Conservation (phyloP, 2,329 filamentous ascomycete species). For the Whalleya microplaca region DNA sequence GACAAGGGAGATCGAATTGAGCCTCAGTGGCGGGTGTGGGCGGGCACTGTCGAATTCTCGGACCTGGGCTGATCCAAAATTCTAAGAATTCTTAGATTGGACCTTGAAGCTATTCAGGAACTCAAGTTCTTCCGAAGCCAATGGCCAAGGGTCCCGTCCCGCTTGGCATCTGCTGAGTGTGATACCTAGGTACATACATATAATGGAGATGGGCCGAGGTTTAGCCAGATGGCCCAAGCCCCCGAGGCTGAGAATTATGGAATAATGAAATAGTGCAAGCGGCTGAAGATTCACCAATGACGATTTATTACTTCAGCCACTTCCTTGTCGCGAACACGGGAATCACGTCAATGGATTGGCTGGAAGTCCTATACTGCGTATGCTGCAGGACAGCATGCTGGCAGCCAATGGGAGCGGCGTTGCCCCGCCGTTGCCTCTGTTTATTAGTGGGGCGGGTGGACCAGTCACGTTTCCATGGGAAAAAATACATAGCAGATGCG, state of each 20-base stretch:
- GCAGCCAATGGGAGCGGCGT: slow-evolving; percentile 52
- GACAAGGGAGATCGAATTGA: slow-evolving; percentile 7
- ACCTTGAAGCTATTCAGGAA: slow-evolving; percentile 33
- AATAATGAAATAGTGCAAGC: not conserved
- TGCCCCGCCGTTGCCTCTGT: slow-evolving; percentile 62
- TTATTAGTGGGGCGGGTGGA: slow-evolving; percentile 43
- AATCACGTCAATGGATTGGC: slow-evolving; percentile 38
- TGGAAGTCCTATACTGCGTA: slow-evolving; percentile 10
- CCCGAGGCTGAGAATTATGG: slow-evolving; percentile 9
- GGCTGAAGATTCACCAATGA: slow-evolving; percentile 15
- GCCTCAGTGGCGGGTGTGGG: slow-evolving; percentile 3
- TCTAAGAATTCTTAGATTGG: too few relatives aligned
- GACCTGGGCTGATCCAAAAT: slow-evolving; percentile 19
- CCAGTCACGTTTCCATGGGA: slow-evolving; percentile 30
- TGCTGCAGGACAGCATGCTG: slow-evolving; percentile 11
- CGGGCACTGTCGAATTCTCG: not conserved
- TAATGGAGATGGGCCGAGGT: slow-evolving; percentile 8
- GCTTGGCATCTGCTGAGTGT: slow-evolving; percentile 7
- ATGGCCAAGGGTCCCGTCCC: slow-evolving; percentile 5
- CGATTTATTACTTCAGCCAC: slow-evolving; percentile 27
- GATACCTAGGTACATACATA: not conserved
- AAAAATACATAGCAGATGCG: slow-evolving; percentile 31
- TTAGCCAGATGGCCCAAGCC: slow-evolving; percentile 8
- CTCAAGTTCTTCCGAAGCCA: slow-evolving; percentile 30
- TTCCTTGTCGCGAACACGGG: slow-evolving; percentile 23